These are phyloP conservation scores for Mycena pura DNA, from an alignment of 768 basidiomycete genomes.

Conservation along the genomic window DNA sequence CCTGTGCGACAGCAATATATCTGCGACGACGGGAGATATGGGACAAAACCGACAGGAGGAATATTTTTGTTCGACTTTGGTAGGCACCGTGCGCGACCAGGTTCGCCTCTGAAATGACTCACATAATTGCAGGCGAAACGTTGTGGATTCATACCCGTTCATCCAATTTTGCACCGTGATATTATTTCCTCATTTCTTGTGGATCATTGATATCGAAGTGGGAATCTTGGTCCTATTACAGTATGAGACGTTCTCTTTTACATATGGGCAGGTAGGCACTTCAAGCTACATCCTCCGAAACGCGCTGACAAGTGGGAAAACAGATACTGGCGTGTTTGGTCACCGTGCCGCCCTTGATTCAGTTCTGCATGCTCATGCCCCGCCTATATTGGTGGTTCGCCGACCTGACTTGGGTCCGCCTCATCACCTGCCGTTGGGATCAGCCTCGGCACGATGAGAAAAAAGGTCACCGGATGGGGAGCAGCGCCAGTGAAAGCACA, in stretches of 20 bases:
- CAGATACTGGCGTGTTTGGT: conserved; percentile 20
- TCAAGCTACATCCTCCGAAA: not conserved
- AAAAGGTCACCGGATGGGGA: too few relatives aligned
- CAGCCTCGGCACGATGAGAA: too few relatives aligned
- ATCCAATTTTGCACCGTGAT: conserved; percentile 16
- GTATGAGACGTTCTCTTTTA: conserved; percentile 3
- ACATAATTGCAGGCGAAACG: conserved; percentile 7
- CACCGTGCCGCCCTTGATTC: conserved; percentile 20
- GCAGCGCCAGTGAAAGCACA: too few relatives aligned
- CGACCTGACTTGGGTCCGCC: conserved; percentile 16
- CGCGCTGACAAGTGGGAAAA: too few relatives aligned
- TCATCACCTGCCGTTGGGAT: conserved; percentile 8
- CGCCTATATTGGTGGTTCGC: conserved; percentile 8
- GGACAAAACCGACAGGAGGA: not conserved
- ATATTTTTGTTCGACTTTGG: conserved; percentile 3
- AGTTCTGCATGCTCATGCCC: conserved; percentile 11
- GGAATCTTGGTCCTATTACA: not conserved
- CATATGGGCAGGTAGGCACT: conserved; percentile 19
- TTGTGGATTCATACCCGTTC: conserved; percentile 18
- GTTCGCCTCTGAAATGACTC: not conserved
- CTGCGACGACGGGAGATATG: not conserved
- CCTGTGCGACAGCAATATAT: not conserved
- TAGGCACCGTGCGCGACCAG: not conserved
- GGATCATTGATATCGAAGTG: conserved; percentile 17
- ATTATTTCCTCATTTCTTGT: conserved; percentile 2